phyloP scores from a whole-genome alignment of 1,139 yeast genomes.

The Candida mesenterica region DNA sequence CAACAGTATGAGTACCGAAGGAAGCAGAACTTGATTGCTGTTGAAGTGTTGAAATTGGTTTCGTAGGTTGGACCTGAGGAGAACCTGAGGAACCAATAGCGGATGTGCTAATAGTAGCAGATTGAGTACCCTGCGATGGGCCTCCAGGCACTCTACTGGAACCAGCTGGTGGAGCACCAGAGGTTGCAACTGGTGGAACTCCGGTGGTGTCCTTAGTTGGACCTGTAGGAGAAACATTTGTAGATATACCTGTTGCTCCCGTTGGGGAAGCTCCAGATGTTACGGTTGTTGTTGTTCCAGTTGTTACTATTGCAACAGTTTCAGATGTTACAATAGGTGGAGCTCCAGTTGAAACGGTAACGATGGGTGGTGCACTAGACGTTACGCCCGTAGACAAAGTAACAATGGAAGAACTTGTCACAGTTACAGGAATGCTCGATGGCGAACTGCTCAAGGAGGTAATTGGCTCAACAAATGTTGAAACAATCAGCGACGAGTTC shows the following conservation, averaged over 20 bases:
- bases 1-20: slow-evolving; percentile 2
- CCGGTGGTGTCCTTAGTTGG: no score
- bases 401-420: no score
- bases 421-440: neutral
- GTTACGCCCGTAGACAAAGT: no score
- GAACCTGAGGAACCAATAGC: neutral
- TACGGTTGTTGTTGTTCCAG: no score
- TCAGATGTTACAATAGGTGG: neutral
- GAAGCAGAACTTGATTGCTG: slow-evolving; percentile 2
- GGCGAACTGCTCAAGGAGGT: neutral
- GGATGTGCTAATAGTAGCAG: neutral
- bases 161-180: neutral
- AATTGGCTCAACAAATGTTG: neutral
- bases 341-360: neutral
- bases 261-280: no score
- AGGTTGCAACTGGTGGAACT: neutral
- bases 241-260: no score
- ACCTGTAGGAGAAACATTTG: no score
- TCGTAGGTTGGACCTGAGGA: neutral
- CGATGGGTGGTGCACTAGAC: no score
- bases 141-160: neutral
- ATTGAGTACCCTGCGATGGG: neutral
- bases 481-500: neutral
- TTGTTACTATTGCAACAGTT: neutral
- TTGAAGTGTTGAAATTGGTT: neutral